phyloP scores from a whole-genome alignment of 164 flowering plant genomes.

The Taxillus chinensis region DNA sequence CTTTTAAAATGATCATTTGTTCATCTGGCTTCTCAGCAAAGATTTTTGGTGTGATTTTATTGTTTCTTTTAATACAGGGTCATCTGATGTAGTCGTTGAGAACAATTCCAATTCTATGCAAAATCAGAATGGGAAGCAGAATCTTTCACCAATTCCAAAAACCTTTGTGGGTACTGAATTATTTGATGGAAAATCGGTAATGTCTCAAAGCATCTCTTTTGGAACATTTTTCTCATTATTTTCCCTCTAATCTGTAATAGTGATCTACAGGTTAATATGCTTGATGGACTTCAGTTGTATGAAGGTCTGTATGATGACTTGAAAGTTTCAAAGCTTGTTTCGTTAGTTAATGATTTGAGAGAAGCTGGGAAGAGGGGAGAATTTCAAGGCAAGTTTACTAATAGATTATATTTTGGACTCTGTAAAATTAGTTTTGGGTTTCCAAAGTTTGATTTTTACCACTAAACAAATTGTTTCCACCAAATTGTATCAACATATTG shows the following conservation, averaged over 20 bases:
- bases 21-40: background rate
- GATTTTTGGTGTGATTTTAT: background rate
- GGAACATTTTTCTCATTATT: background rate
- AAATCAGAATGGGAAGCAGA: conserved; percentile 27
- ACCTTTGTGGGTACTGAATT: conserved; percentile 50
- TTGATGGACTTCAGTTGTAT: conserved; percentile 67
- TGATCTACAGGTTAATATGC: conserved; percentile 53
- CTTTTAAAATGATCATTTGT: background rate
- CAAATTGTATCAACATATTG: too few relatives aligned
- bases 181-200: conserved; percentile 60
- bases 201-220: conserved; percentile 2
- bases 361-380: conserved; percentile 68
- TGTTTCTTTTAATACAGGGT: conserved; percentile 11
- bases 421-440: background rate
- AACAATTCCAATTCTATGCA: conserved; percentile 17
- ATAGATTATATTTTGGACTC: background rate
- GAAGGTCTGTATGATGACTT: conserved; percentile 41
- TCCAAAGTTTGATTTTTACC: background rate
- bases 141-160: conserved; percentile 27
- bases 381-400: conserved; percentile 57
- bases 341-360: conserved; percentile 68
- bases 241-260: background rate
- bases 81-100: conserved; percentile 18
- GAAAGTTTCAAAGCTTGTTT: conserved; percentile 49
- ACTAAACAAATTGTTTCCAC: too few relatives aligned